Conservation (phyloP, 1,139 yeast genomes). For the Scheffersomyces segobiensis region DNA sequence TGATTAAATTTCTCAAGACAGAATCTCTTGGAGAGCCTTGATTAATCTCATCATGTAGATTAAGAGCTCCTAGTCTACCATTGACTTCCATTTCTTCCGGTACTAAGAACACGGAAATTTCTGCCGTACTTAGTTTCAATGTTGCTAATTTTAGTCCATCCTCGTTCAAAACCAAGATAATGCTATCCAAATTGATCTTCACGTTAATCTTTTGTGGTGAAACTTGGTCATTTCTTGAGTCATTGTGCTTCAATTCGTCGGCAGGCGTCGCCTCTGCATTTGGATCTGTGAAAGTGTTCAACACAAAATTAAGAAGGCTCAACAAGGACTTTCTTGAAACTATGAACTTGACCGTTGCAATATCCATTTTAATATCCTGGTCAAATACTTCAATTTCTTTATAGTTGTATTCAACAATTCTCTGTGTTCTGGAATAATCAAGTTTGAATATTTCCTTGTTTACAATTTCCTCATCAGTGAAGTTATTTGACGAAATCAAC, state of each 20-base stretch:
- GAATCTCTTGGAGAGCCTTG: slow-evolving; percentile 64
- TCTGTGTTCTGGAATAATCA: slow-evolving; percentile 56
- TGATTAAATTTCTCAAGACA: slow-evolving; percentile 61
- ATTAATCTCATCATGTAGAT: slow-evolving; percentile 74
- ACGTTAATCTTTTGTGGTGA: slow-evolving; percentile 77
- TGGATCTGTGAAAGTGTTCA: slow-evolving; percentile 87
- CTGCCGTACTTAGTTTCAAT: slow-evolving; percentile 71
- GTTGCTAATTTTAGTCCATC: slow-evolving; percentile 84
- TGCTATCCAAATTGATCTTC: slow-evolving; percentile 67
- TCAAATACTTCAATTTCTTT: slow-evolving; percentile 72
- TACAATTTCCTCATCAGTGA: slow-evolving; percentile 29
- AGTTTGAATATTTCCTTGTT: slow-evolving; percentile 59
- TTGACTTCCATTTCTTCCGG: slow-evolving; percentile 78
- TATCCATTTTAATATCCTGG: slow-evolving; percentile 69
- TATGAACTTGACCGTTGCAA: slow-evolving; percentile 80
- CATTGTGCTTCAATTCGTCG: slow-evolving; percentile 66
- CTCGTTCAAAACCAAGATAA: slow-evolving; percentile 76
- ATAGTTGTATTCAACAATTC: slow-evolving; percentile 60
- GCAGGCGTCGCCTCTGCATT: slow-evolving; percentile 68
- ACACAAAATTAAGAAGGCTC: slow-evolving; percentile 74
- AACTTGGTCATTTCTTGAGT: slow-evolving; percentile 49
- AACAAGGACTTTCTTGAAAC: slow-evolving; percentile 77
- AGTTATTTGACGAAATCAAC: slow-evolving; percentile 66
- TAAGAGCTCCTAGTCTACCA: slow-evolving; percentile 79
- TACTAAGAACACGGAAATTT: slow-evolving; percentile 60